A percentile compares a stretch with the other conserved stretches of the same genome.
Evolutionary conservation across 306 rosid species (phyloP).

Genomic region (Pyrus betulifolia): DNA sequence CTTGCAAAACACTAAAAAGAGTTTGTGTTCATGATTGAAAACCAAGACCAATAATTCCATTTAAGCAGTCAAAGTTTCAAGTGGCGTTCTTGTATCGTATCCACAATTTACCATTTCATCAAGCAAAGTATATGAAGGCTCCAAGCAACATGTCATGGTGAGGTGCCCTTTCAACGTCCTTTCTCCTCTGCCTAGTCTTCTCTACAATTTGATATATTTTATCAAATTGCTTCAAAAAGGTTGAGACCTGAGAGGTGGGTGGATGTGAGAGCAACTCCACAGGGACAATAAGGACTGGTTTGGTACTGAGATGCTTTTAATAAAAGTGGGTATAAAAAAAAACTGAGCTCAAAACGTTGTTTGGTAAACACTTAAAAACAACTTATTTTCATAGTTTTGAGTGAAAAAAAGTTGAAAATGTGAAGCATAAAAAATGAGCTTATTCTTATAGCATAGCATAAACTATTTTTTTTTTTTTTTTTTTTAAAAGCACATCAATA

Average conservation of each 20-base stretch:
- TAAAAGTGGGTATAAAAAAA: too few species aligned
- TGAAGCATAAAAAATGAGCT: too few species aligned
- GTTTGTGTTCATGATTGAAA: neutral
- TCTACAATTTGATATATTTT: neutral
- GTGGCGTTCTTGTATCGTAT: neutral
- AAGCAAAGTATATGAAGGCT: neutral
- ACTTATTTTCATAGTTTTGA: too few species aligned
- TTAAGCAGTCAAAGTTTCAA: neutral
- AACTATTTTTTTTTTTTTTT: too few species aligned
- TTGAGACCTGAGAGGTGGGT: neutral
- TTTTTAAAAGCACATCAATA: too few species aligned
- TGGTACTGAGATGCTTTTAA: too few species aligned
- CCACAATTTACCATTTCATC: neutral
- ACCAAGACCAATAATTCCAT: neutral
- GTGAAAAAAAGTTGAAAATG: too few species aligned
- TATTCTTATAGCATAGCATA: too few species aligned
- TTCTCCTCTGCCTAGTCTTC: neutral
- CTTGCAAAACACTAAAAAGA: neutral
- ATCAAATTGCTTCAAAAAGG: neutral
- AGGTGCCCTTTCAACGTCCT: neutral
- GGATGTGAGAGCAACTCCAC: neutral
- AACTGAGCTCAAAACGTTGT: too few species aligned
- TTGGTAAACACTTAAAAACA: too few species aligned
- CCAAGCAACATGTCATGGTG: neutral
- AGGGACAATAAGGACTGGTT: too few species aligned